Conservation (phyloP, 768 basidiomycete species). For the Imleria badia region DNA sequence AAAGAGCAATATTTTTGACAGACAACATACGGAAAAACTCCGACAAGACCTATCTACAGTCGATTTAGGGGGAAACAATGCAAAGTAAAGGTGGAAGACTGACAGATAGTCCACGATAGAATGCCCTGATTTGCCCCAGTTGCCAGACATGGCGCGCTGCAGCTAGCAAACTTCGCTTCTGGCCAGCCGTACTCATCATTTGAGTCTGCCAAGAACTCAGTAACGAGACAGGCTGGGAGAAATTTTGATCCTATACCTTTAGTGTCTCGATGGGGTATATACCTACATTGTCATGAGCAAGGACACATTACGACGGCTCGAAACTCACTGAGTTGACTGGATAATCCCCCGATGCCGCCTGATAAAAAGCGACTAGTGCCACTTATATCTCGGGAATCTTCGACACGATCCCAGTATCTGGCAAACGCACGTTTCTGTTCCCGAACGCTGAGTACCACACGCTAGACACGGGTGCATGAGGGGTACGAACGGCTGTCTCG, state of each 20-base stretch:
- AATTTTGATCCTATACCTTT: slow-evolving; percentile 61
- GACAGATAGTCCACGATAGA: slow-evolving; percentile 89
- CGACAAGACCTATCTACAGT: slow-evolving; percentile 83
- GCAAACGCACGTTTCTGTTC: slow-evolving; percentile 92
- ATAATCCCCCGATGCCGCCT: slow-evolving; percentile 94
- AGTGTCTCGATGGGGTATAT: slow-evolving; percentile 97
- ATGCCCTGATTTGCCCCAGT: slow-evolving; percentile 77
- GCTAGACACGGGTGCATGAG: slow-evolving; percentile 12
- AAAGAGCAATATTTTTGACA: neutral
- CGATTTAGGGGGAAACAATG: slow-evolving; percentile 12
- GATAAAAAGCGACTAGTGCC: slow-evolving; percentile 91
- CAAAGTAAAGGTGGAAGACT: slow-evolving; percentile 34
- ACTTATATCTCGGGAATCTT: slow-evolving; percentile 85
- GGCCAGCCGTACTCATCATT: slow-evolving; percentile 89
- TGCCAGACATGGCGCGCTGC: slow-evolving; percentile 76
- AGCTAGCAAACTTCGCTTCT: slow-evolving; percentile 54
- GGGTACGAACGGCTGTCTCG: slow-evolving; percentile 77
- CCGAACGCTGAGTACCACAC: slow-evolving; percentile 17
- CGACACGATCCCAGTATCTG: slow-evolving; percentile 85
- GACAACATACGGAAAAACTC: slow-evolving; percentile 86
- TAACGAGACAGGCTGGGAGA: neutral
- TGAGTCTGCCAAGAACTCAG: slow-evolving; percentile 57
- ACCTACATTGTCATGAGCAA: slow-evolving; percentile 45
- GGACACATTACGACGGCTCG: slow-evolving; percentile 3
- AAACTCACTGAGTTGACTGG: slow-evolving; percentile 82